Evolutionary conservation across 2,329 filamentous ascomycete species (phyloP).

Genomic region (Fusarium tuaranense): DNA sequence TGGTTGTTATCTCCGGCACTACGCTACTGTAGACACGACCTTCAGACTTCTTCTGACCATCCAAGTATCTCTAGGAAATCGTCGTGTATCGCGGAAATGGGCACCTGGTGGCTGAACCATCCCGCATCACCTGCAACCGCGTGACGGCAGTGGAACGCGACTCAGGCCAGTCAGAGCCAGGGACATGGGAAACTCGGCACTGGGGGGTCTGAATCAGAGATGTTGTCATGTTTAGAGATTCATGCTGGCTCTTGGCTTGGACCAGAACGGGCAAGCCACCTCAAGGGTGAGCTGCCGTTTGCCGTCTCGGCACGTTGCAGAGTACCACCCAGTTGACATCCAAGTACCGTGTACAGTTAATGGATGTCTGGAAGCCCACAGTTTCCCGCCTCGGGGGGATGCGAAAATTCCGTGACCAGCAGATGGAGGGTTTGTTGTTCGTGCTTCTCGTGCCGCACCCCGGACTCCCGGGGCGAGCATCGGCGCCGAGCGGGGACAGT

Average conservation of each 20-base stretch:
- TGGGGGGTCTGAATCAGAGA: slow-evolving; percentile 12
- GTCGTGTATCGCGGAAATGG: not conserved
- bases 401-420: slow-evolving; percentile 27
- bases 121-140: not conserved
- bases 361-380: not conserved
- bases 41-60: not conserved
- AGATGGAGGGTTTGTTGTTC: slow-evolving; percentile 2
- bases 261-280: not conserved
- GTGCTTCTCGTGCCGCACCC: slow-evolving; percentile 15
- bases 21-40: not conserved
- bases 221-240: slow-evolving; percentile 18
- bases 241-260: slow-evolving; percentile 28
- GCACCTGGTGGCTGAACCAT: not conserved
- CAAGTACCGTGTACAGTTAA: slow-evolving; percentile 26
- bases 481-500: slow-evolving; percentile 16
- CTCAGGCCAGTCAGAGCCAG: not conserved
- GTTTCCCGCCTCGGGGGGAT: slow-evolving; percentile 17
- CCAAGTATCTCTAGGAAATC: slow-evolving; percentile 1
- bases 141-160: slow-evolving; percentile 10
- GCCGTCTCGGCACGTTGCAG: slow-evolving; percentile 31
- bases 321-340: slow-evolving; percentile 13
- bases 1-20: not conserved
- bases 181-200: slow-evolving; percentile 21
- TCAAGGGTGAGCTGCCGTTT: slow-evolving; percentile 31
- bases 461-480: slow-evolving; percentile 27